These are phyloP conservation scores for Paraurostyla sp. DNA, from an alignment of 73 alveolate genomes.

Conservation along the genomic window DNA sequence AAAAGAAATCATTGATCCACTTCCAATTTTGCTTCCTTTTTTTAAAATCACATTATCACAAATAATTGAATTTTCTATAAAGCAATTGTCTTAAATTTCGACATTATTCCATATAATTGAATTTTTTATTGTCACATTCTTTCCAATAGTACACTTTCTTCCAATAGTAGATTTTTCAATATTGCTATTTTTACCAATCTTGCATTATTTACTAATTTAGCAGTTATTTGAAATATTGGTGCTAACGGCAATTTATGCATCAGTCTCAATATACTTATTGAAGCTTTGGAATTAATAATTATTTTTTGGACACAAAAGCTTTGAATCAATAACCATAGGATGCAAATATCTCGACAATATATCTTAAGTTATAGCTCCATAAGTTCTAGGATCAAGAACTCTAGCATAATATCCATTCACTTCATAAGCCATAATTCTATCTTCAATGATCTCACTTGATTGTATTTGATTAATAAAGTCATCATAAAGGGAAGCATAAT, in stretches of 20 bases:
- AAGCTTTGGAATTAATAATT: constrained; percentile 29
- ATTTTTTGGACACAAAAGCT: constrained; percentile 55
- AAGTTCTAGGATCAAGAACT: constrained; percentile 62
- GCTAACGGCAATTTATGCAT: not conserved
- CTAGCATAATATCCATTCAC: constrained; percentile 50
- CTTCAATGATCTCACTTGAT: constrained; percentile 64
- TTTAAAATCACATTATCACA: constrained; percentile 50
- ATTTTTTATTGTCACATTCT: constrained; percentile 55
- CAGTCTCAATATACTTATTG: constrained; percentile 40
- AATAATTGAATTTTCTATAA: constrained; percentile 29
- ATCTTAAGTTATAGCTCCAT: constrained; percentile 58
- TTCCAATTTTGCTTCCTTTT: not conserved
- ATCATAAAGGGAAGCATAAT: constrained; percentile 37
- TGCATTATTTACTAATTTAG: constrained; percentile 31
- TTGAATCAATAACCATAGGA: constrained; percentile 57
- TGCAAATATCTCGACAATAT: constrained; percentile 44
- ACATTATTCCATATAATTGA: constrained; percentile 61
- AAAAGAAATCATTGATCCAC: constrained; percentile 51
- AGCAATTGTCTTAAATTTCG: constrained; percentile 23
- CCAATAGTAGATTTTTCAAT: constrained; percentile 70
- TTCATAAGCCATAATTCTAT: constrained; percentile 59
- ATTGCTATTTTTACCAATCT: constrained; percentile 7
- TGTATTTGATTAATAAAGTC: constrained; percentile 61
- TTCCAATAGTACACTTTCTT: constrained; percentile 55
- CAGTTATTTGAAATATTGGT: constrained; percentile 31